phyloP scores from a whole-genome alignment of 371 early-diverging fungal genomes.

The Choanephora cucurbitarum region DNA sequence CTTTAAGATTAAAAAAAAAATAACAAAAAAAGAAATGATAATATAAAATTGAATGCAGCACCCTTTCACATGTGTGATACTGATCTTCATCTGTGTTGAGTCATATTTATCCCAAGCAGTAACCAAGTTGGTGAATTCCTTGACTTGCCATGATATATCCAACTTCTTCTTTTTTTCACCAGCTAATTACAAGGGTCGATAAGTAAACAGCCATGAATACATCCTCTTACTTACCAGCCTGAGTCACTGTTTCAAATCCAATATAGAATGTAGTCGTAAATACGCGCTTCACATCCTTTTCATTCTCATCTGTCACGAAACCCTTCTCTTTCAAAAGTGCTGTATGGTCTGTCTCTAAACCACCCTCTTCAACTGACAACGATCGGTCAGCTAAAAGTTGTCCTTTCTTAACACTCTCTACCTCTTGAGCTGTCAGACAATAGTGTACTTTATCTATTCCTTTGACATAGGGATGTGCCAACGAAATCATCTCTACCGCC shows the following conservation, averaged over 20 bases:
- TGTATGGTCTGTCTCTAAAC: slow-evolving; percentile 41
- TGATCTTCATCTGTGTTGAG: slow-evolving; percentile 68
- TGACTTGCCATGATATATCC: slow-evolving; percentile 77
- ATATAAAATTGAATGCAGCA: slow-evolving; percentile 30
- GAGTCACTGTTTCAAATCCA: slow-evolving; percentile 70
- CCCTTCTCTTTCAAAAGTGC: slow-evolving; percentile 37
- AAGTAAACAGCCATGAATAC: background rate
- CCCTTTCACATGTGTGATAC: slow-evolving; percentile 74
- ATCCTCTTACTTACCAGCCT: slow-evolving; percentile 43
- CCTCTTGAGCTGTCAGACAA: slow-evolving; percentile 69
- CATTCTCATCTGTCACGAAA: slow-evolving; percentile 33
- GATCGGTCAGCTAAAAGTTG: slow-evolving; percentile 39
- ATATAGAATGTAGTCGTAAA: slow-evolving; percentile 90
- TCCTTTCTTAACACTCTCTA: slow-evolving; percentile 66
- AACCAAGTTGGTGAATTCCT: slow-evolving; percentile 81
- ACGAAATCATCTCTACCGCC: slow-evolving; percentile 69
- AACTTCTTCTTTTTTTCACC: slow-evolving; percentile 53
- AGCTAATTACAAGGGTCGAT: slow-evolving; percentile 15
- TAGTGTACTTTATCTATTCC: slow-evolving; percentile 72
- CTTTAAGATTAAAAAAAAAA: background rate
- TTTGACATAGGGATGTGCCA: slow-evolving; percentile 93
- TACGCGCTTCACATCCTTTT: slow-evolving; percentile 31
- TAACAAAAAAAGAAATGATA: background rate
- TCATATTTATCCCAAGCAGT: slow-evolving; percentile 81
- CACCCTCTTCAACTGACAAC: slow-evolving; percentile 41